Conservation (phyloP, 441 rosid species). For the Melastoma candidum region DNA sequence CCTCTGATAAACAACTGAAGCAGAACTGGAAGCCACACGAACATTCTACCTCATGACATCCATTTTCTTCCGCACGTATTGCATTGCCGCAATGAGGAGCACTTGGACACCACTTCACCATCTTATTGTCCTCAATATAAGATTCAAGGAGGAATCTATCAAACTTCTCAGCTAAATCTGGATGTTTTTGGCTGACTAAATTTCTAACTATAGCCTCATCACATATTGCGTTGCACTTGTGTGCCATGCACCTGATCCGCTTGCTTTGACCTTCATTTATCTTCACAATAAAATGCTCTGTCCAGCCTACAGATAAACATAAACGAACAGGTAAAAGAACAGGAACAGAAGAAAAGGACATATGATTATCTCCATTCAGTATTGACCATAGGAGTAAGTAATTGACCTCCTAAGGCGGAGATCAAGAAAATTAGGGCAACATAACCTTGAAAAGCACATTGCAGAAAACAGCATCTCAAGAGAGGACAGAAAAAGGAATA, state of each 20-base stretch:
- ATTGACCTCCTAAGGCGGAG: too few relatives aligned
- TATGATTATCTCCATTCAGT: not conserved
- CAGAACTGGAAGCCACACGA: constrained; percentile 70
- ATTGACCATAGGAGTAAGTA: too few relatives aligned
- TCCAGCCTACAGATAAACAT: constrained; percentile 45
- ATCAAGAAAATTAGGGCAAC: too few relatives aligned
- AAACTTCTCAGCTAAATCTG: constrained; percentile 58
- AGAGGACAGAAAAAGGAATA: not conserved
- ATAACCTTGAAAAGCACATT: too few relatives aligned
- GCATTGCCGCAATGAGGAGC: constrained; percentile 89
- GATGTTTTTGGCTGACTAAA: constrained; percentile 47
- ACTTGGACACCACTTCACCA: constrained; percentile 93
- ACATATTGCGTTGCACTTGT: constrained; percentile 55
- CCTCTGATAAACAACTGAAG: constrained; percentile 54
- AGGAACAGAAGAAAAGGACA: not conserved
- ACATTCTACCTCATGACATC: constrained; percentile 70
- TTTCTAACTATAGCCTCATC: constrained; percentile 54
- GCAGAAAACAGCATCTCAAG: too few relatives aligned
- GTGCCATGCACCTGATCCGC: constrained; percentile 70
- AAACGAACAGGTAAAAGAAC: not conserved
- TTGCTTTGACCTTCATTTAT: constrained; percentile 70
- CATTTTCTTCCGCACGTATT: constrained; percentile 56
- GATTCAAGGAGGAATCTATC: constrained; percentile 76
- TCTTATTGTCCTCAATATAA: constrained; percentile 76
- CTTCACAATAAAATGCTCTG: constrained; percentile 62